Evolutionary conservation across 2,329 filamentous ascomycete genomes (phyloP), one percentile per base, ranked within the genome.

Genomic region (Cytospora piceicola): DNA sequence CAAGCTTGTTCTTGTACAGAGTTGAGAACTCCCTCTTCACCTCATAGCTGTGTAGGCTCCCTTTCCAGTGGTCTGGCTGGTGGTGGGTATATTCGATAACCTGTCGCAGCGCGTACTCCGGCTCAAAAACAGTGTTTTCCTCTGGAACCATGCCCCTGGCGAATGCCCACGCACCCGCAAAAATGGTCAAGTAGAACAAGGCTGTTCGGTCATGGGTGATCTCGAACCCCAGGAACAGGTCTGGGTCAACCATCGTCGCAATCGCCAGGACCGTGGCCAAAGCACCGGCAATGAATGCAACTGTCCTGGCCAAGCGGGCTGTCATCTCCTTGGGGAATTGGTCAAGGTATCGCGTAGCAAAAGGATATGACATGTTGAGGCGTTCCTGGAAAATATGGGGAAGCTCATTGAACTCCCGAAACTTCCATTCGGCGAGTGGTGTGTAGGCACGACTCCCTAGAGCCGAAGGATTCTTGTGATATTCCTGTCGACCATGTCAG

Each of bases 261-360:
- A 96, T 81, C 5, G 91, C 91, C 34, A 99, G 83, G 4, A 99
- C 91, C 3, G 93, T 93, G 4, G 92, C 90, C 42, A 98, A 83
- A 0, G 94, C 92, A 8, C 95, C 94, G 11, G 92, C 86, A 68
- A 98, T 85, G 72, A 99, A 97, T 1, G 93, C 89, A 34, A 97
- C 84, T 57, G 96, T 96, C 51, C 90, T 87, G 14, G 91, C 91
- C 42, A 94, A 75, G 71, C 96, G 93, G 68, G 95, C 90, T 0
- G 90, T 95, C 78, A 97, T 96, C 74, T 94, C 89, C 76, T 98
- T 98, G 0, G 95, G 95, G 68, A 99, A 99, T 70, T 98, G 94
- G 69, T 97, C 93, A 30, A 99, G 85, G 73, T 99, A 99, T 57
- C 93, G 88, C 39, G 90, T 93, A 2, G 95, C 94, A 75, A 93